A percentile compares a stretch with the other conserved stretches of the same genome.
Evolutionary conservation across 1,284 basidiomycete genomes (phyloP).

Genomic region (Ceratorhiza oryzae-sativae): DNA sequence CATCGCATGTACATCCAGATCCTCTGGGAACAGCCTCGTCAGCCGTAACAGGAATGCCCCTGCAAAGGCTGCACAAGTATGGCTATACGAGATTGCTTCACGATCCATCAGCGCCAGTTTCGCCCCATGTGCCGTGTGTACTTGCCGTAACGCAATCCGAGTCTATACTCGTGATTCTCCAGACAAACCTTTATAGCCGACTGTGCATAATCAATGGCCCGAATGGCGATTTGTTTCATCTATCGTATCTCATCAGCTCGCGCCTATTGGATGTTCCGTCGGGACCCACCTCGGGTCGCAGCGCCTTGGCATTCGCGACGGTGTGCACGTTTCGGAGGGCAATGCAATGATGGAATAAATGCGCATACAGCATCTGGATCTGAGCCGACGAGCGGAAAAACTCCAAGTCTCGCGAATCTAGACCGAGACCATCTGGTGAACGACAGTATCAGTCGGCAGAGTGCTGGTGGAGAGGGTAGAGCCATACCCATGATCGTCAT

Average conservation of each 20-base stretch:
- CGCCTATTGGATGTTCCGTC: neutral
- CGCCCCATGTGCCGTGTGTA: neutral
- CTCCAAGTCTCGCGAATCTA: slow-evolving; percentile 37
- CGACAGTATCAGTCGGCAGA: neutral
- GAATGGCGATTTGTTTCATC: slow-evolving; percentile 44
- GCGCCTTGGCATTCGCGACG: slow-evolving; percentile 40
- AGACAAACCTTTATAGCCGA: slow-evolving; percentile 43
- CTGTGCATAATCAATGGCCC: slow-evolving; percentile 43
- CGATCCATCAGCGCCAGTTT: neutral
- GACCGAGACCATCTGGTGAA: slow-evolving; percentile 33
- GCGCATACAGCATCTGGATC: slow-evolving; percentile 44
- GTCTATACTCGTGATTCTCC: slow-evolving; percentile 43
- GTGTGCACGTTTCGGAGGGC: slow-evolving; percentile 43
- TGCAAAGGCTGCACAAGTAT: slow-evolving; percentile 45
- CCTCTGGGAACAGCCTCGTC: slow-evolving; percentile 43
- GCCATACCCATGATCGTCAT: slow-evolving; percentile 41
- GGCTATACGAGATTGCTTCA: slow-evolving; percentile 44
- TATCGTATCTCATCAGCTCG: neutral
- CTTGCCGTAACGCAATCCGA: slow-evolving; percentile 44
- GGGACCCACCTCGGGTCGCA: slow-evolving; percentile 39
- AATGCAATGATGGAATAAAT: slow-evolving; percentile 44
- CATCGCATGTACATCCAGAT: slow-evolving; percentile 44
- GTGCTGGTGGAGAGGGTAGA: no score
- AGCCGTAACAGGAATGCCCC: slow-evolving; percentile 44
- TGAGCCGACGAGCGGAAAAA: slow-evolving; percentile 45